Percentiles rank a stretch among this genome's conserved stretches.
phyloP scores from a whole-genome alignment of 2,329 filamentous ascomycete species.

The Aspergillus texensis region DNA sequence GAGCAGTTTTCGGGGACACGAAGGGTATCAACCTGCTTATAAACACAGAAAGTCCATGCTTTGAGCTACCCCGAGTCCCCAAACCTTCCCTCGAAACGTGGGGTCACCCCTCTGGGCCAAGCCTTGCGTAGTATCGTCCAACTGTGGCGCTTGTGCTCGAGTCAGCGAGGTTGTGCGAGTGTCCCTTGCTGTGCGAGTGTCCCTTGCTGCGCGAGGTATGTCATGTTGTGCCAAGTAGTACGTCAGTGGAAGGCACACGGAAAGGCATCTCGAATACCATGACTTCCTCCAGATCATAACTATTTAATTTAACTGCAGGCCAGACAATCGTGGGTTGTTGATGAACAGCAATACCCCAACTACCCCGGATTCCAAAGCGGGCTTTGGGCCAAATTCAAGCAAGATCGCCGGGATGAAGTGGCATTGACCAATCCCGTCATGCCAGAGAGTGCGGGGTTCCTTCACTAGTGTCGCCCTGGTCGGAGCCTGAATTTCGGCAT shows the following conservation, averaged over 20 bases:
- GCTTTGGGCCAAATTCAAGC: not conserved
- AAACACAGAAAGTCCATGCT: not conserved
- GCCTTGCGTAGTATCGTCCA: not conserved
- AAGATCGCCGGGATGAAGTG: not conserved
- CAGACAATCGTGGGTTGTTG: too few species aligned
- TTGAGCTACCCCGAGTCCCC: not conserved
- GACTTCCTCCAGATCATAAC: not conserved
- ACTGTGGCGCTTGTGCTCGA: not conserved
- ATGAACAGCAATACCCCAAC: not conserved
- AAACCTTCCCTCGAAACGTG: not conserved
- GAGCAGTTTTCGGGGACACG: not conserved
- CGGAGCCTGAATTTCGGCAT: not conserved
- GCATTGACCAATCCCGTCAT: not conserved
- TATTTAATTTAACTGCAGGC: not conserved
- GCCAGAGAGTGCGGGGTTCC: not conserved
- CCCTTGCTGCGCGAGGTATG: not conserved
- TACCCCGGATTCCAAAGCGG: not conserved
- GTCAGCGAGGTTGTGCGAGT: not conserved
- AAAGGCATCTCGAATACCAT: fast-evolving
- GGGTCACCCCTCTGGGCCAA: not conserved
- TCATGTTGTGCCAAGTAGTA: not conserved
- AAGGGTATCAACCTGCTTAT: not conserved
- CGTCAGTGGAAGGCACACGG: not conserved
- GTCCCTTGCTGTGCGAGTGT: not conserved
- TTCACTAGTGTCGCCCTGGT: not conserved